Base-by-base conservation (phyloP, 1,284 basidiomycete genomes). In the Boletus mariae region DNA sequence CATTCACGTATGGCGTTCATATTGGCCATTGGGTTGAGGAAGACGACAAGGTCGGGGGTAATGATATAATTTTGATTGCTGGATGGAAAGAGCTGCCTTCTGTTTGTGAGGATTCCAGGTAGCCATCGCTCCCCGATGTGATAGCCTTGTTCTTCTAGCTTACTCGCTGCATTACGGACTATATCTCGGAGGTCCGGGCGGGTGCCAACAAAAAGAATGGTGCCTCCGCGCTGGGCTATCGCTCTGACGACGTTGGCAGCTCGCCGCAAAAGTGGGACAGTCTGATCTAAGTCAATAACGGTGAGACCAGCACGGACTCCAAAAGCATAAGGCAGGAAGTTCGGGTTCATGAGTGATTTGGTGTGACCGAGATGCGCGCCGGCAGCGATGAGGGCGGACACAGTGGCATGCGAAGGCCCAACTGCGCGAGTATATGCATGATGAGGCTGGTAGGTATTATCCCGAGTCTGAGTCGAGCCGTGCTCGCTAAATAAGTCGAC, bases 321-420 rank as follows among this genome's bases (percentile, higher is more conserved):
- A 69, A 98, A 98, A 43, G 96, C 87, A 68, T 93, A 95, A n/a
- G 95, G 92, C 61, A 89, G 80, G 67, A 92, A 95, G 59, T 93
- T 86, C 17, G 91, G 87, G 69, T 92, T 87, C 77, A 96, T 87
- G 58, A 91, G 82, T 2, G 85, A 80, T 47, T 83, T 81, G 26
- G 87, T 80, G 69, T 99, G 96, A 4, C 97, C 97, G 43, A 99
- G 84, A 67, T 98, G 96, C 11, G 97, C 94, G 31, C 94, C 94
- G 7, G 94, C 80, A 1, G 97, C 94, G 41, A 98, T 76, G 54
- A 99, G 85, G 44, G 95, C 89, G 9, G 94, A 95, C 44, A 96
- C 77, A 1, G 94, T 93, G 54, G 87, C 77, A 56, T 90, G 75
- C 45, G 81, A 73, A 8, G 85, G 78, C 23, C 75, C 68, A 7